These are phyloP conservation scores for Rugonectria rugulosa DNA, from an alignment of 2,329 filamentous ascomycete genomes.

Conservation along the genomic window DNA sequence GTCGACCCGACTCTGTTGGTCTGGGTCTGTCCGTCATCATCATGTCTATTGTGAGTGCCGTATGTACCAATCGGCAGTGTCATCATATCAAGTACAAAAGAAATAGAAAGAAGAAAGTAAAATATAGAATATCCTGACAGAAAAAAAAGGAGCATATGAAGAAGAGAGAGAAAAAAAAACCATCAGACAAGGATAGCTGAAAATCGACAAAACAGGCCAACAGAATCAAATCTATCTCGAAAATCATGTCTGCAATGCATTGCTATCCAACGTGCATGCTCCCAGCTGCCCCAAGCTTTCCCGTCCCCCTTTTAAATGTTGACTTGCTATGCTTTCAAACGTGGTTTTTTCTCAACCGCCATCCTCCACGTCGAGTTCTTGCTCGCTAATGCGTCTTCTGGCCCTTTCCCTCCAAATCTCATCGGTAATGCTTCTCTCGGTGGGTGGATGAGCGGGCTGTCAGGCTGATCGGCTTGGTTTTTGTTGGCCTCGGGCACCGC, in stretches of 20 bases:
- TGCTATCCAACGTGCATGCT: conserved; percentile 19
- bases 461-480: conserved; percentile 8
- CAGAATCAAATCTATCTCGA: conserved; percentile 34
- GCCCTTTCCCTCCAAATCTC: not conserved
- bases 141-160: conserved; percentile 18
- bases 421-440: conserved; percentile 10
- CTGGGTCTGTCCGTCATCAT: conserved; percentile 36
- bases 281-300: conserved; percentile 13
- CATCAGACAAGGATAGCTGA: conserved; percentile 22
- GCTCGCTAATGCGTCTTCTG: not conserved
- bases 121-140: conserved; percentile 18
- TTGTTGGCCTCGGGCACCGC: conserved; percentile 13
- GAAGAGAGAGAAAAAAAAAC: conserved; percentile 16
- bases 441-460: conserved; percentile 3
- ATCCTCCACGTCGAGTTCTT: not conserved
- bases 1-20: conserved; percentile 36
- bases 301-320: conserved; percentile 24
- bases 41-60: conserved; percentile 34
- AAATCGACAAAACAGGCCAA: conserved; percentile 20
- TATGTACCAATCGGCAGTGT: conserved; percentile 18
- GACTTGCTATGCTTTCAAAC: conserved; percentile 13
- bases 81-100: conserved; percentile 17
- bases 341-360: conserved; percentile 8
- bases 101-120: conserved; percentile 14
- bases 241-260: conserved; percentile 27